Conservation (phyloP, 305 asterid genomes). For the Lippia alba region DNA sequence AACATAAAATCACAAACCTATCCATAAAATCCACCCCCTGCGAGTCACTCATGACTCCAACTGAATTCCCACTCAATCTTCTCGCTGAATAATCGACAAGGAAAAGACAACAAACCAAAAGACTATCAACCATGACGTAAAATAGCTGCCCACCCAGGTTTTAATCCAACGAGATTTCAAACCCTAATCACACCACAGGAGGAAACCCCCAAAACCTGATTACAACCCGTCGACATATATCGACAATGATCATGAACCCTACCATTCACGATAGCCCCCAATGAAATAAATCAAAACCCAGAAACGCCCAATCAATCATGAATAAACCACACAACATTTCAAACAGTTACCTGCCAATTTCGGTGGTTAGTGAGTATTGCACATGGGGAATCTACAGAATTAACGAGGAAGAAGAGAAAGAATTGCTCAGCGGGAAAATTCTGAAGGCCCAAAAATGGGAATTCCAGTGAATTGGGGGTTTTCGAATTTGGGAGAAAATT, state of each 20-base stretch:
- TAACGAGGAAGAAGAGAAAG: background rate
- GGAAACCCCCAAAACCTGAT: conserved; percentile 18
- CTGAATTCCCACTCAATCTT: too few relatives aligned
- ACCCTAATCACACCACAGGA: conserved; percentile 29
- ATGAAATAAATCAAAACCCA: too few relatives aligned
- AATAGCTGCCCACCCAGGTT: background rate
- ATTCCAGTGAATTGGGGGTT: conserved; percentile 5
- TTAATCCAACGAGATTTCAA: conserved; percentile 7
- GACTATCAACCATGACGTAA: background rate
- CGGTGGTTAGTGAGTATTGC: conserved; percentile 13
- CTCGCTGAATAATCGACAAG: too few relatives aligned
- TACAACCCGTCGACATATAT: background rate
- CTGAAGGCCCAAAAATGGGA: background rate
- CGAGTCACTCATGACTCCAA: background rate
- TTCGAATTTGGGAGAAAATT: conserved; percentile 23
- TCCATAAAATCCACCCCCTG: background rate
- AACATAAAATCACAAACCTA: too few relatives aligned
- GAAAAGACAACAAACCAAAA: background rate
- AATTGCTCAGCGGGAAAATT: background rate
- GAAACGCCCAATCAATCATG: background rate
- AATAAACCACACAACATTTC: background rate
- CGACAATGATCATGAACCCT: conserved; percentile 17
- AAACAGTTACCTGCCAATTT: conserved; percentile 34
- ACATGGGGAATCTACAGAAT: conserved; percentile 8
- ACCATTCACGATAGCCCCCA: conserved; percentile 1